Conservation (phyloP, 805 yeast genomes). For the Schwanniomyces sp. region DNA sequence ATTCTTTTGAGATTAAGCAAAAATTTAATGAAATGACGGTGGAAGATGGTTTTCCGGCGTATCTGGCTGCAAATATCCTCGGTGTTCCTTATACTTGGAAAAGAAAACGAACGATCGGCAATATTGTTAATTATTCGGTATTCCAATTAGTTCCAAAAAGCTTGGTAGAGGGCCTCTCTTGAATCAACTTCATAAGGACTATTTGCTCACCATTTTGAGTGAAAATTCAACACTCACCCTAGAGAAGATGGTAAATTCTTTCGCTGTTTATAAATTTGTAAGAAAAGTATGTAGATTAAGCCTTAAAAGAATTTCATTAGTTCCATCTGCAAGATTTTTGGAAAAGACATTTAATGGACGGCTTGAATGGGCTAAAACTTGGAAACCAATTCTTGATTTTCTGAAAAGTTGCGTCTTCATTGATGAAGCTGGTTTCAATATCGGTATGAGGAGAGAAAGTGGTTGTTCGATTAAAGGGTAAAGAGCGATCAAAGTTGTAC, state of each 20-base stretch:
- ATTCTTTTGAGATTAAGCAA: too few species aligned
- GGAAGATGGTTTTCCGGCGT: background rate
- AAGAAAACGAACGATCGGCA: background rate
- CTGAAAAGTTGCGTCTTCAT: too few species aligned
- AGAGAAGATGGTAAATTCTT: background rate
- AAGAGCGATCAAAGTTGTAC: too few species aligned
- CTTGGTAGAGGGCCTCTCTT: too few species aligned
- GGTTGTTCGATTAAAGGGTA: too few species aligned
- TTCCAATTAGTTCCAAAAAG: too few species aligned
- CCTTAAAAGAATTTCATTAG: background rate
- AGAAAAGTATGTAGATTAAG: background rate
- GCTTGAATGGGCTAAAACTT: background rate
- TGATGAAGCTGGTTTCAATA: too few species aligned
- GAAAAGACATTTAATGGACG: background rate
- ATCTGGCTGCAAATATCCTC: background rate
- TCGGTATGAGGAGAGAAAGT: too few species aligned
- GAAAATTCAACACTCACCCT: too few species aligned
- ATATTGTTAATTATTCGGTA: background rate
- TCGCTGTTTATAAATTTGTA: background rate
- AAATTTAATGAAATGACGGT: background rate
- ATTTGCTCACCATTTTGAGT: too few species aligned
- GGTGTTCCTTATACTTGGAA: background rate
- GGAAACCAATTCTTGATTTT: background rate
- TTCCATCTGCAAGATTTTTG: background rate
- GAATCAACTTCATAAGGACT: background rate